Evolutionary conservation across 2,329 filamentous ascomycete genomes (phyloP).

Genomic region (Xylaria sp.): DNA sequence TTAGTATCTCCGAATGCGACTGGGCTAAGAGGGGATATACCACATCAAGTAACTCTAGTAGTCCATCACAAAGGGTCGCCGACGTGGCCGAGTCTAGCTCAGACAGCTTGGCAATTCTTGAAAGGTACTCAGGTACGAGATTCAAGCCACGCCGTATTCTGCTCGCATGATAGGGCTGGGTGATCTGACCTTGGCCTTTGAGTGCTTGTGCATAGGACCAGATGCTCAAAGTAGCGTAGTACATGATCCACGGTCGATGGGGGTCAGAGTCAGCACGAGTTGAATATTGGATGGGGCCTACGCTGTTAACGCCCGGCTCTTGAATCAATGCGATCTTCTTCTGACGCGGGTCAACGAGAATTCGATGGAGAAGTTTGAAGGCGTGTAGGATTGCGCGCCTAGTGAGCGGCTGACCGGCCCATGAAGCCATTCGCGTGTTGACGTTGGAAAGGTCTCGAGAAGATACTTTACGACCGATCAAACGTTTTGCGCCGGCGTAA

Average conservation of each 20-base stretch:
- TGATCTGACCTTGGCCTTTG: slow-evolving; percentile 63
- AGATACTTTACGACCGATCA: slow-evolving; percentile 82
- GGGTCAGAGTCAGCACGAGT: slow-evolving; percentile 82
- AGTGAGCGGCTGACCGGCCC: slow-evolving; percentile 79
- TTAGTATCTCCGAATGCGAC: slow-evolving; percentile 72
- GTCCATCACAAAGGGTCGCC: slow-evolving; percentile 69
- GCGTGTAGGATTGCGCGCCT: slow-evolving; percentile 87
- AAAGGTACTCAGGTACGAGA: slow-evolving; percentile 57
- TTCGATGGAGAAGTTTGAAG: slow-evolving; percentile 80
- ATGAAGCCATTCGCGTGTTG: slow-evolving; percentile 78
- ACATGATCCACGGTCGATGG: slow-evolving; percentile 90
- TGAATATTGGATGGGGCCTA: slow-evolving; percentile 67
- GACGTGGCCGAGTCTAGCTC: slow-evolving; percentile 75
- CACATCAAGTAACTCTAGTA: slow-evolving; percentile 58
- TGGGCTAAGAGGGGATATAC: slow-evolving; percentile 56
- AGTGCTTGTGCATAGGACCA: slow-evolving; percentile 89
- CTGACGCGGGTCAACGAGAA: slow-evolving; percentile 68
- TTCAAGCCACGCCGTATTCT: slow-evolving; percentile 44
- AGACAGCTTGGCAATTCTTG: slow-evolving; percentile 74
- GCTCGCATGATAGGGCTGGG: slow-evolving; percentile 52
- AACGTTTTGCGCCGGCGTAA: slow-evolving; percentile 79
- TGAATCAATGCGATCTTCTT: slow-evolving; percentile 42
- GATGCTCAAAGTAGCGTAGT: slow-evolving; percentile 84
- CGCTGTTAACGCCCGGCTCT: slow-evolving; percentile 41
- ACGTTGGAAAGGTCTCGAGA: slow-evolving; percentile 78